A percentile compares a stretch with the other conserved stretches of the same genome.
These are phyloP conservation scores for Leccinum longicurvipes DNA, from an alignment of 768 basidiomycete species.

Conservation along the genomic window DNA sequence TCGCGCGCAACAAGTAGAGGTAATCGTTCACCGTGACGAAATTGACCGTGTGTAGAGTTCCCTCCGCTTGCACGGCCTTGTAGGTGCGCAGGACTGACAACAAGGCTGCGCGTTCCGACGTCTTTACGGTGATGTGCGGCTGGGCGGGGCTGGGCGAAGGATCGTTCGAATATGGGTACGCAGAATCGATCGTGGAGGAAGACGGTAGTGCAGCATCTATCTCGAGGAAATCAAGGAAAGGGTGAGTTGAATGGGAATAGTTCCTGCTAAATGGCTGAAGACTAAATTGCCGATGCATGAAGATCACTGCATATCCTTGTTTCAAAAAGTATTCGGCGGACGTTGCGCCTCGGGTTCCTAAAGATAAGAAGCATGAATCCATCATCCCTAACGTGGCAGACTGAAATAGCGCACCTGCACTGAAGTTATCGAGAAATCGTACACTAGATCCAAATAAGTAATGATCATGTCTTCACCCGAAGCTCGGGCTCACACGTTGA, in stretches of 20 bases:
- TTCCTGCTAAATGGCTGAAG: constrained; percentile 96
- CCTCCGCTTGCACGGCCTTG: constrained; percentile 72
- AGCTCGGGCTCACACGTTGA: constrained; percentile 83
- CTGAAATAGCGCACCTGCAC: constrained; percentile 64
- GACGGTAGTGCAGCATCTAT: constrained; percentile 39
- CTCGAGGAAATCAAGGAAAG: constrained; percentile 93
- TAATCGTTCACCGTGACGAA: constrained; percentile 97
- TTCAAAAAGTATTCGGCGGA: constrained; percentile 98
- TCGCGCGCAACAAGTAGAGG: constrained; percentile 82
- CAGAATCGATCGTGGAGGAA: constrained; percentile 16
- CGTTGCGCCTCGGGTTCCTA: constrained; percentile 93
- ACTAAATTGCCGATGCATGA: constrained; percentile 97
- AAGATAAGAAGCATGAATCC: constrained; percentile 5
- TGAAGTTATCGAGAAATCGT: constrained; percentile 97
- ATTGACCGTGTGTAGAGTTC: constrained; percentile 76
- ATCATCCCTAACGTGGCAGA: not conserved
- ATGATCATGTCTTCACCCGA: constrained; percentile 5
- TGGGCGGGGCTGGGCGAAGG: constrained; percentile 20
- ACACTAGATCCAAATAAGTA: constrained; percentile 55
- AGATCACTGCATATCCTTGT: constrained; percentile 95
- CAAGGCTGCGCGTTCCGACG: constrained; percentile 61
- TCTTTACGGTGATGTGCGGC: constrained; percentile 62
- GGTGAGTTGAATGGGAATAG: constrained; percentile 97
- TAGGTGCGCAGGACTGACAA: constrained; percentile 73
- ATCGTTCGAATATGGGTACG: constrained; percentile 32